A percentile compares a stretch with the other conserved stretches of the same genome.
Evolutionary conservation across 2,329 filamentous ascomycete species (phyloP).

Genomic region (Trichoderma gracile): DNA sequence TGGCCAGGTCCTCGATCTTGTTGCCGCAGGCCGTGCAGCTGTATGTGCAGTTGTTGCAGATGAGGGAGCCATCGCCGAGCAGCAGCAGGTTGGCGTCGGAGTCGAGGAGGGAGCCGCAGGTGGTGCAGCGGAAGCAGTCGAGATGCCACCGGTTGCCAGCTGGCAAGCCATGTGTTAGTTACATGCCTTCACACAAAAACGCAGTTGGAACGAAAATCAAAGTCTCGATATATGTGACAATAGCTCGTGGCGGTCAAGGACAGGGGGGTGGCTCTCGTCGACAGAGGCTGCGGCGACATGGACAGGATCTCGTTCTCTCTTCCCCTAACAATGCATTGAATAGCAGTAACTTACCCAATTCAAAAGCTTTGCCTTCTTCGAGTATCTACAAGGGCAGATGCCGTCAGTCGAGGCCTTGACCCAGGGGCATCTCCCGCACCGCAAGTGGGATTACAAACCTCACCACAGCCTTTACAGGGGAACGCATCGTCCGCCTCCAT

Average conservation of each 20-base stretch:
- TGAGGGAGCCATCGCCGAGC: slow-evolving; percentile 94
- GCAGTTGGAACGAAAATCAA: background rate
- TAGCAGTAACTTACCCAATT: slow-evolving; percentile 68
- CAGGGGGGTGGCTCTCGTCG: background rate
- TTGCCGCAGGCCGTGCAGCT: slow-evolving; percentile 95
- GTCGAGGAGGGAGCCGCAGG: slow-evolving; percentile 91
- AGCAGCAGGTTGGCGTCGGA: slow-evolving; percentile 97
- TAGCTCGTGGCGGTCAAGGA: slow-evolving; percentile 6
- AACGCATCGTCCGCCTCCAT: slow-evolving; percentile 81
- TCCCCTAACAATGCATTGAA: too few species aligned
- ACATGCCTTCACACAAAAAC: background rate
- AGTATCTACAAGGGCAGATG: slow-evolving; percentile 65
- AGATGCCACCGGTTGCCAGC: slow-evolving; percentile 98
- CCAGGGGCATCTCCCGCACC: background rate
- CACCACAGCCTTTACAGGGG: slow-evolving; percentile 90
- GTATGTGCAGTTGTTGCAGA: slow-evolving; percentile 99
- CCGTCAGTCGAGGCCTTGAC: slow-evolving; percentile 20
- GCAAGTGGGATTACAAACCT: slow-evolving; percentile 57
- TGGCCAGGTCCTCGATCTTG: slow-evolving; percentile 98
- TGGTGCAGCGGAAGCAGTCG: slow-evolving; percentile 97
- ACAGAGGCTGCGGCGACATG: background rate
- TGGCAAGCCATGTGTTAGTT: slow-evolving; percentile 44
- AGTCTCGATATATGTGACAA: background rate
- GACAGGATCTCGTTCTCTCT: too few species aligned
- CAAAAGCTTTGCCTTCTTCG: slow-evolving; percentile 97